phyloP scores from a whole-genome alignment of 148 eudicot genomes.

The Polygonum aviculare region DNA sequence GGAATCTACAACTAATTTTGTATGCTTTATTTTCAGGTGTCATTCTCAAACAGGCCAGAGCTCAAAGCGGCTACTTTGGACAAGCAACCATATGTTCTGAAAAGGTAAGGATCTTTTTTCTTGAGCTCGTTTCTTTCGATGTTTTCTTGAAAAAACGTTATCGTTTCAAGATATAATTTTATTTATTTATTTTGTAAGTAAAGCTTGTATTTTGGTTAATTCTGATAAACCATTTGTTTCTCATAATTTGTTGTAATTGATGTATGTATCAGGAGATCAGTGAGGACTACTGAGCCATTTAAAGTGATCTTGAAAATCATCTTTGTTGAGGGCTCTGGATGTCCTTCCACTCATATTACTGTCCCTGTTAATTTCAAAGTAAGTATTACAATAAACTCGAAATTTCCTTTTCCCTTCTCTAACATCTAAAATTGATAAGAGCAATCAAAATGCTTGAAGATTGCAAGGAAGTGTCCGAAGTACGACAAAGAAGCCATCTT shows the following conservation, averaged over 20 bases:
- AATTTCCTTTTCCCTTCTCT: not conserved
- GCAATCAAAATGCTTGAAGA: slow-evolving; percentile 22
- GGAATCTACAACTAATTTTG: not conserved
- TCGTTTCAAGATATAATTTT: not conserved
- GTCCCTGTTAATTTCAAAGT: slow-evolving; percentile 79
- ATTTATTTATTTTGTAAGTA: not conserved
- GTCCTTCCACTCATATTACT: slow-evolving; percentile 36
- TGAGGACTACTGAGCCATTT: slow-evolving; percentile 45
- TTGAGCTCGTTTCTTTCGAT: not conserved
- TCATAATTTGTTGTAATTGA: not conserved
- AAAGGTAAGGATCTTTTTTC: slow-evolving; percentile 31
- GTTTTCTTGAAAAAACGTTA: not conserved
- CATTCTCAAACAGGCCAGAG: slow-evolving; percentile 44
- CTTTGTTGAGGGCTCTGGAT: slow-evolving; percentile 76
- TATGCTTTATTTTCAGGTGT: slow-evolving; percentile 31
- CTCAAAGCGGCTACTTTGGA: slow-evolving; percentile 47
- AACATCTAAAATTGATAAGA: not conserved
- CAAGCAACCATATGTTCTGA: slow-evolving; percentile 49
- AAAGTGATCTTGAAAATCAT: slow-evolving; percentile 58
- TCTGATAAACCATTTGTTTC: not conserved
- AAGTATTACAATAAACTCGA: slow-evolving; percentile 1
- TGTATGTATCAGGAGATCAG: slow-evolving; percentile 52
- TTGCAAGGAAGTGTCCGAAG: slow-evolving; percentile 27
- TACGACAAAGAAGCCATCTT: slow-evolving; percentile 51
- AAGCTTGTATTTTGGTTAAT: not conserved